Conservation (phyloP, 192 early-diverging fungal genomes). For the Pilobolus umbonatus region DNA sequence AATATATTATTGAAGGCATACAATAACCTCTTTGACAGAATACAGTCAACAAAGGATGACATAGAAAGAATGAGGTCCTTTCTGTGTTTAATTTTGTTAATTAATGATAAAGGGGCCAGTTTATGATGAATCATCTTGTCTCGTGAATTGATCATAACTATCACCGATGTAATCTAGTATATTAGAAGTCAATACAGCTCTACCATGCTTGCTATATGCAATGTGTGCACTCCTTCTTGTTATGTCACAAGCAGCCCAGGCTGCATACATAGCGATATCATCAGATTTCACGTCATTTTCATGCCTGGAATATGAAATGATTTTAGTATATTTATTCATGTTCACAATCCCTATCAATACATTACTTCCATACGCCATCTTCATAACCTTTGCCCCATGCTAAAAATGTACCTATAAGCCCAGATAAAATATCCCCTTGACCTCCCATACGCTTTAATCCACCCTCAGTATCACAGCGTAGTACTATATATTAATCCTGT, state of each 20-base stretch:
- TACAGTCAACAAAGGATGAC: slow-evolving; percentile 7
- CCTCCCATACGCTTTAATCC: slow-evolving; percentile 88
- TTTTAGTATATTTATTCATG: slow-evolving; percentile 1
- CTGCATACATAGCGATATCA: slow-evolving; percentile 54
- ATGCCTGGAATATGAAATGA: slow-evolving; percentile 26
- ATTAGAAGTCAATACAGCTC: slow-evolving; percentile 57
- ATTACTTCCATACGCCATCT: slow-evolving; percentile 53
- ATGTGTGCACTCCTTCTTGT: slow-evolving; percentile 45
- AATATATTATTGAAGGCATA: not conserved
- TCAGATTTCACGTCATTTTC: slow-evolving; percentile 26
- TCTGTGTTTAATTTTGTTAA: not conserved
- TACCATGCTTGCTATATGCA: slow-evolving; percentile 58
- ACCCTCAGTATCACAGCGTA: slow-evolving; percentile 59
- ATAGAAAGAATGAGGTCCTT: slow-evolving; percentile 1
- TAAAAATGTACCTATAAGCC: slow-evolving; percentile 77
- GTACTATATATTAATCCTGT: too few species aligned
- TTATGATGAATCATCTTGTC: too few species aligned
- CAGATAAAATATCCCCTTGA: slow-evolving; percentile 92
- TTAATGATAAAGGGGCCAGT: too few species aligned
- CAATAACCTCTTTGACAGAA: not conserved
- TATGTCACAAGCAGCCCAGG: slow-evolving; percentile 59
- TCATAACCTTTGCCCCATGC: slow-evolving; percentile 77
- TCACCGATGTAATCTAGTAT: slow-evolving; percentile 57
- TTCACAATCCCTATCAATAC: not conserved
- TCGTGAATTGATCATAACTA: slow-evolving; percentile 10